Conservation (phyloP, 805 yeast species). For the Zygosaccharomyces gambellarensis region DNA sequence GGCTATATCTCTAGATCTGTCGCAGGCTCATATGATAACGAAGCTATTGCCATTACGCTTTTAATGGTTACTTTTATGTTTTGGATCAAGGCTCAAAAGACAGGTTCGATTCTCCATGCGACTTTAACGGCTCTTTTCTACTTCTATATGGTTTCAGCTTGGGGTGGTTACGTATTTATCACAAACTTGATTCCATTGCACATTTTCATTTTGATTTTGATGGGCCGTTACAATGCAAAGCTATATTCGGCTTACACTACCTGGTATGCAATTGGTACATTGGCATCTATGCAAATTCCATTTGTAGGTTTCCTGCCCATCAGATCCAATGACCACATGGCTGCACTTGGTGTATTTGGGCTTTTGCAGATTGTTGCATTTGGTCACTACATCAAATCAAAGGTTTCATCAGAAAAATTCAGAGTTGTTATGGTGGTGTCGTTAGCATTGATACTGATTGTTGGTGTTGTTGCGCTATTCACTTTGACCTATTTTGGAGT, state of each 20-base stretch:
- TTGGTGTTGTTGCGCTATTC: conserved; percentile 70
- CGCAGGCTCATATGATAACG: conserved; percentile 98
- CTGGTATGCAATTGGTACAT: conserved; percentile 96
- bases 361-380: conserved; percentile 84
- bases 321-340: conserved; percentile 97
- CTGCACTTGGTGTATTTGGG: conserved; percentile 96
- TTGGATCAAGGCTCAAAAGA: conserved; percentile 91
- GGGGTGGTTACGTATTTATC: conserved; percentile 99
- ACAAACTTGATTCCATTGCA: conserved; percentile 96
- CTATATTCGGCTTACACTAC: conserved; percentile 89
- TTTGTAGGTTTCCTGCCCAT: conserved; percentile 97
- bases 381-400: conserved; percentile 73
- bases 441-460: conserved; percentile 46
- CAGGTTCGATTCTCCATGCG: conserved; percentile 84
- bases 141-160: conserved; percentile 98
- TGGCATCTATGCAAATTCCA: conserved; percentile 98
- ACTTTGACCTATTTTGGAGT: conserved; percentile 83
- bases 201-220: conserved; percentile 78
- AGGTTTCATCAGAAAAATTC: conserved; percentile 70
- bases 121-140: conserved; percentile 80
- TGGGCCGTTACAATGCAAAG: conserved; percentile 88
- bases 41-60: conserved; percentile 95
- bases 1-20: conserved; percentile 98
- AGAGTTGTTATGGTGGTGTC: conserved; percentile 60
- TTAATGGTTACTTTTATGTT: conserved; percentile 92